These are phyloP conservation scores for Ampelocalamus luodianensis DNA, from an alignment of 176 grass and related monocot genomes.

Conservation along the genomic window DNA sequence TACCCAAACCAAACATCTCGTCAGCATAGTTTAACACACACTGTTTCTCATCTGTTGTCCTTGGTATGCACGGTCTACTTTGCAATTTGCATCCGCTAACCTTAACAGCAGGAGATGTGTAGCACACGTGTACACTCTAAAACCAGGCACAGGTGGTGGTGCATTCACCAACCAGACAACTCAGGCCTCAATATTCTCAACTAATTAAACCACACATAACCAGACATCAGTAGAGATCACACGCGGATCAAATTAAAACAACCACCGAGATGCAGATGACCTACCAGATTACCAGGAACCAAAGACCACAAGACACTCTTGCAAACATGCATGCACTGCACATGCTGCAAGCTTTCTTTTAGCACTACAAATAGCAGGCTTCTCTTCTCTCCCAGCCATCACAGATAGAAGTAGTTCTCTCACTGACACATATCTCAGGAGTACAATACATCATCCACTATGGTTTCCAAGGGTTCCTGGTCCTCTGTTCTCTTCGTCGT, in stretches of 20 bases:
- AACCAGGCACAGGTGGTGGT: too few relatives aligned
- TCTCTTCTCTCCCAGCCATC: slow-evolving; percentile 25
- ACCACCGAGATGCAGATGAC: slow-evolving; percentile 26
- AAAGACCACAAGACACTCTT: background rate
- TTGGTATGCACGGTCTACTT: background rate
- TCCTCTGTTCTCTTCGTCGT: slow-evolving; percentile 21
- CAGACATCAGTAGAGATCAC: background rate
- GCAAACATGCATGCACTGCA: background rate
- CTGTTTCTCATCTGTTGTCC: background rate
- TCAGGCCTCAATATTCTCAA: background rate
- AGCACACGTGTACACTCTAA: background rate
- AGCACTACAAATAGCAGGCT: slow-evolving; percentile 31
- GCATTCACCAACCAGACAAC: background rate
- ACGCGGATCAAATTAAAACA: background rate
- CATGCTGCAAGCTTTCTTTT: background rate
- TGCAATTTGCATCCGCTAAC: background rate
- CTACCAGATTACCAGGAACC: background rate
- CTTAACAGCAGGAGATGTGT: background rate
- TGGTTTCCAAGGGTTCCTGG: slow-evolving; percentile 35
- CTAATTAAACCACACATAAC: background rate
- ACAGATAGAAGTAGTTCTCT: background rate
- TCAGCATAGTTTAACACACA: background rate
- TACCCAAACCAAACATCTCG: background rate
- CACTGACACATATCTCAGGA: background rate
- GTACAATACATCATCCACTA: background rate